phyloP scores from a whole-genome alignment of 306 rosid genomes.

The Vigna angularis region DNA sequence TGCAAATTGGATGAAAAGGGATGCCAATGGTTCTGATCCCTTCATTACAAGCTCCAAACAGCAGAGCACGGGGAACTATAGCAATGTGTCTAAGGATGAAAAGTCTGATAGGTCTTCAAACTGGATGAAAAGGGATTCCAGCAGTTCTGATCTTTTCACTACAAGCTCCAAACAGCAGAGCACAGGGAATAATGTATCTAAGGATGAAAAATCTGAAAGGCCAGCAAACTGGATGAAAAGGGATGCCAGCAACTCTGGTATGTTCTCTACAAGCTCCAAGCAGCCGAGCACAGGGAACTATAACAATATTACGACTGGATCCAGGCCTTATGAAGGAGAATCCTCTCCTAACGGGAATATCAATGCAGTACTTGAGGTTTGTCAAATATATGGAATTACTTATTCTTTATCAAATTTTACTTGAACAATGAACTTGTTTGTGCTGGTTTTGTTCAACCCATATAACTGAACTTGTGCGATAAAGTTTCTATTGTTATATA shows the following conservation, averaged over 20 bases:
- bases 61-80: conserved; percentile 54
- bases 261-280: conserved; percentile 60
- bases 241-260: conserved; percentile 64
- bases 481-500: not conserved
- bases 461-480: not conserved
- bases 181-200: conserved; percentile 51
- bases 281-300: conserved; percentile 54
- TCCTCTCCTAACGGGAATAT: conserved; percentile 70
- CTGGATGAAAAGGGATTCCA: conserved; percentile 70
- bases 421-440: conserved; percentile 22
- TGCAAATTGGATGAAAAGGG: conserved; percentile 76
- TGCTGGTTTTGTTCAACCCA: not conserved
- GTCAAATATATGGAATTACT: conserved; percentile 44
- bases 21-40: conserved; percentile 58
- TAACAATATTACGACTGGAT: conserved; percentile 51
- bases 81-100: conserved; percentile 61
- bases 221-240: conserved; percentile 70
- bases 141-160: conserved; percentile 59
- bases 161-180: conserved; percentile 65
- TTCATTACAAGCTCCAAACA: conserved; percentile 64
- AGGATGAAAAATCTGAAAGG: conserved; percentile 84
- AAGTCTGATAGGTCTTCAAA: conserved; percentile 77
- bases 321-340: conserved; percentile 68
- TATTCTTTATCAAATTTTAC: not conserved
- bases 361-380: conserved; percentile 90